Conservation (phyloP, 169 alveolate genomes). For the Plasmodium coatneyi region DNA sequence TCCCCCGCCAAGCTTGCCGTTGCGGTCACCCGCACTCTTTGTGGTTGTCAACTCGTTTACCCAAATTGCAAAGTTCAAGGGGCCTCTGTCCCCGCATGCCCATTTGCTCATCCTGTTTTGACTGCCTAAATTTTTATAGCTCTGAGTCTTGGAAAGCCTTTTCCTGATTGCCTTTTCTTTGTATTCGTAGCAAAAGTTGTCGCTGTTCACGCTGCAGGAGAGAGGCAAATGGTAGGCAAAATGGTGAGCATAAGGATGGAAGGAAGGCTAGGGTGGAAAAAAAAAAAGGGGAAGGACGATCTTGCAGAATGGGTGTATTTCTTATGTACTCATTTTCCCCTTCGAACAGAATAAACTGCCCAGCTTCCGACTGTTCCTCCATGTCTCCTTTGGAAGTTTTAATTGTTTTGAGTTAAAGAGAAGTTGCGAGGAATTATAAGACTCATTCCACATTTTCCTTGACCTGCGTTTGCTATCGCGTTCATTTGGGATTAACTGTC, state of each 20-base stretch:
- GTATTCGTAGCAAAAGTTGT: conserved; percentile 33
- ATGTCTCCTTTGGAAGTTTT: neutral
- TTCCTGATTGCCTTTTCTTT: neutral
- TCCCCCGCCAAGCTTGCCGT: neutral
- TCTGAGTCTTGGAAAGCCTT: neutral
- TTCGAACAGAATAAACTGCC: conserved; percentile 31
- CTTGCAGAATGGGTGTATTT: neutral
- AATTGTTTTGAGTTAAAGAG: neutral
- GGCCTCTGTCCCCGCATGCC: neutral
- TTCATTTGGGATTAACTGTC: neutral
- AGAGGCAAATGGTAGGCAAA: neutral
- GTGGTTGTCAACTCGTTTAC: neutral
- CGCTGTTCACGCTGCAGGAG: conserved; percentile 2
- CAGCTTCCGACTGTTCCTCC: neutral
- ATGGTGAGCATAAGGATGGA: neutral
- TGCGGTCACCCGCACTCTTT: too few species aligned
- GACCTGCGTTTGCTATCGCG: neutral
- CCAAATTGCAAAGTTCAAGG: conserved; percentile 4
- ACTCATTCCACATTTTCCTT: neutral
- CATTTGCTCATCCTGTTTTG: neutral
- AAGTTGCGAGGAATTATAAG: neutral
- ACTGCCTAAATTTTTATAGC: neutral
- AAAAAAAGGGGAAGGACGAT: neutral
- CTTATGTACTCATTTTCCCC: conserved; percentile 49
- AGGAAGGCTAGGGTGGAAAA: neutral